Evolutionary conservation across 208 protist species (phyloP).

Genomic region (Naegleria fowleri): DNA sequence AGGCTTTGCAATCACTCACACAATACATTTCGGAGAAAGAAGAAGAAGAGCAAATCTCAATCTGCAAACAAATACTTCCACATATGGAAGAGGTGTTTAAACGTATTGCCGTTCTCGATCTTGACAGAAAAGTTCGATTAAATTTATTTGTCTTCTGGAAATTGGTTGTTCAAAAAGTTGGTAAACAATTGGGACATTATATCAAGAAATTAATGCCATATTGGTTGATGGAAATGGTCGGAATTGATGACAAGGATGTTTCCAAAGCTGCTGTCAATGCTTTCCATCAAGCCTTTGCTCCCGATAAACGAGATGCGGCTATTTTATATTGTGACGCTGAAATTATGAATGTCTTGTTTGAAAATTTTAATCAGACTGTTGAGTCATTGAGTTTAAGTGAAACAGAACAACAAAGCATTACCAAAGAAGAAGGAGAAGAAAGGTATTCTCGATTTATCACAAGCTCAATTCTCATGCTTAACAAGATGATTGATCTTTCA

Average conservation of each 20-base stretch:
- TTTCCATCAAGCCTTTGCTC: neutral
- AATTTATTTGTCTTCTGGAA: neutral
- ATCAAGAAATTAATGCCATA: neutral
- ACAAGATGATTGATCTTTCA: neutral
- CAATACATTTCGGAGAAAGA: neutral
- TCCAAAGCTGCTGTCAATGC: neutral
- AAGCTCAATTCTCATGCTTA: neutral
- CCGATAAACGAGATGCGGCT: neutral
- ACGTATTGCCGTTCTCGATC: neutral
- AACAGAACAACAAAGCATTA: neutral
- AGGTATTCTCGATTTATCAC: neutral
- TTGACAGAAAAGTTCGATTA: neutral
- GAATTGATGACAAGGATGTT: neutral
- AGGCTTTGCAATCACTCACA: neutral
- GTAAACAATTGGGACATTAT: neutral
- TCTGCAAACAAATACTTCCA: neutral
- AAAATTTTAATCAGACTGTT: neutral
- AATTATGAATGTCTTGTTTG: neutral
- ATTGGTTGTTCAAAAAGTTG: neutral
- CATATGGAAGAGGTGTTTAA: neutral
- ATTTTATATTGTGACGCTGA: neutral
- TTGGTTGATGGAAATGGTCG: neutral
- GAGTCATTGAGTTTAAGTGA: neutral
- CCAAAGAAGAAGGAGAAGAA: conserved; percentile 13
- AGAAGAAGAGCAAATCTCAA: neutral